Evolutionary conservation across 2,329 filamentous ascomycete genomes (phyloP).

Genomic region (Byssochlamys sp.): DNA sequence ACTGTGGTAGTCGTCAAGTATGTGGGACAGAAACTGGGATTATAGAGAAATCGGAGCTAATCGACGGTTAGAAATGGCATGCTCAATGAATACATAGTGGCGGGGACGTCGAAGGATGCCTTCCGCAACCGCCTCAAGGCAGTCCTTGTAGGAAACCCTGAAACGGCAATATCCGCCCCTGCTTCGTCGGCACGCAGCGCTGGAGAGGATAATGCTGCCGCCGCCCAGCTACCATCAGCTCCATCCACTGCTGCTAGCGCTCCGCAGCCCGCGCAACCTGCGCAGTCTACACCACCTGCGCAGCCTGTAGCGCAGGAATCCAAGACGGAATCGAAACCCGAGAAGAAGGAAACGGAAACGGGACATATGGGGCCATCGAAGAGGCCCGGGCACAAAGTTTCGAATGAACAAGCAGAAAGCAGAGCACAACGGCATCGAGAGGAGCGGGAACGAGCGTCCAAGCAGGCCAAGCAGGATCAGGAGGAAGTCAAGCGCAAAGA

Average conservation of each 20-base stretch:
- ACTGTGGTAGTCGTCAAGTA: conserved; percentile 70
- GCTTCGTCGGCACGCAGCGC: not conserved
- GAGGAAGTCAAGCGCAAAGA: conserved; percentile 53
- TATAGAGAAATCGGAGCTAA: not conserved
- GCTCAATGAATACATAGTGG: conserved; percentile 64
- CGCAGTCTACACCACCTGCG: conserved; percentile 3
- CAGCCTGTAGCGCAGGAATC: conserved; percentile 1
- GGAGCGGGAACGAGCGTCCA: conserved; percentile 62
- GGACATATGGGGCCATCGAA: not conserved
- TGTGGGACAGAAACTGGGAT: conserved; percentile 13
- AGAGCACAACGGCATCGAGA: conserved; percentile 56
- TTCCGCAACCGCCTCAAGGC: conserved; percentile 50
- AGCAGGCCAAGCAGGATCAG: conserved; percentile 68
- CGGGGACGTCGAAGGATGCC: conserved; percentile 55
- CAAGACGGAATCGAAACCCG: not conserved
- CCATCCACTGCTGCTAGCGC: conserved; percentile 1
- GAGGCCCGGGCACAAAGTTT: not conserved
- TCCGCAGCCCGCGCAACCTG: conserved; percentile 1
- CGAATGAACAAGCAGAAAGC: conserved; percentile 47
- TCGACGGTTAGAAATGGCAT: conserved; percentile 55
- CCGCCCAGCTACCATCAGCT: not conserved
- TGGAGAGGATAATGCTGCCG: not conserved
- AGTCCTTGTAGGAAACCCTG: conserved; percentile 26
- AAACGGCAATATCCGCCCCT: not conserved
- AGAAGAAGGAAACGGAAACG: not conserved